phyloP scores from a whole-genome alignment of 2,329 filamentous ascomycete species.

The Paramyrothecium roridum region DNA sequence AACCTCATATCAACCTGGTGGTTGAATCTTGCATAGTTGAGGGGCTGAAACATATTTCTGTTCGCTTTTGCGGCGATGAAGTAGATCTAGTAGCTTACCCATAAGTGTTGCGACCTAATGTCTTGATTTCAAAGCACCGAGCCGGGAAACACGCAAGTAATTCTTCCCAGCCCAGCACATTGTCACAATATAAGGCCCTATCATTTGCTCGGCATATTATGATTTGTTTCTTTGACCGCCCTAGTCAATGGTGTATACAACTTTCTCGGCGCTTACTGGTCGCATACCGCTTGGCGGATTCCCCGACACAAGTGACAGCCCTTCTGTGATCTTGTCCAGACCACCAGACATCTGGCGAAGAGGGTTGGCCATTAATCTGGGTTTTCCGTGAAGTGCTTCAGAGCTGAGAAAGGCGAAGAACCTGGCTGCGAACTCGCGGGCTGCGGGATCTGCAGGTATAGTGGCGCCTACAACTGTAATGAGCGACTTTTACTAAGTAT shows the following conservation, averaged over 20 bases:
- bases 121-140: no score
- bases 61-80: no score
- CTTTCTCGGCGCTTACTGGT: neutral
- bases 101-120: no score
- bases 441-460: slow-evolving; percentile 13
- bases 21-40: no score
- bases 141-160: no score
- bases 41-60: no score
- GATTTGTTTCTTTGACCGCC: no score
- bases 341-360: slow-evolving; percentile 27
- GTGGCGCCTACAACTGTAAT: neutral
- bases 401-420: slow-evolving; percentile 33
- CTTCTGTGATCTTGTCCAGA: slow-evolving; percentile 19
- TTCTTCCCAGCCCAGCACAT: no score
- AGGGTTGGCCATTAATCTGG: slow-evolving; percentile 22
- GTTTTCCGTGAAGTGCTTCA: slow-evolving; percentile 1
- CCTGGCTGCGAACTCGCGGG: slow-evolving; percentile 23
- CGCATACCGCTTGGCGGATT: slow-evolving; percentile 12
- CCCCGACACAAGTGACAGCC: slow-evolving; percentile 22
- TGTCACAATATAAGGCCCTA: no score
- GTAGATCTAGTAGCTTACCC: no score
- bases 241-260: neutral
- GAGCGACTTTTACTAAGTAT: slow-evolving; percentile 11
- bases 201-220: no score
- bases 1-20: no score